Percentiles rank a stretch among this genome's conserved stretches.
phyloP scores from a whole-genome alignment of 495 filamentous ascomycete genomes.

The Lineolata rhizophorae region DNA sequence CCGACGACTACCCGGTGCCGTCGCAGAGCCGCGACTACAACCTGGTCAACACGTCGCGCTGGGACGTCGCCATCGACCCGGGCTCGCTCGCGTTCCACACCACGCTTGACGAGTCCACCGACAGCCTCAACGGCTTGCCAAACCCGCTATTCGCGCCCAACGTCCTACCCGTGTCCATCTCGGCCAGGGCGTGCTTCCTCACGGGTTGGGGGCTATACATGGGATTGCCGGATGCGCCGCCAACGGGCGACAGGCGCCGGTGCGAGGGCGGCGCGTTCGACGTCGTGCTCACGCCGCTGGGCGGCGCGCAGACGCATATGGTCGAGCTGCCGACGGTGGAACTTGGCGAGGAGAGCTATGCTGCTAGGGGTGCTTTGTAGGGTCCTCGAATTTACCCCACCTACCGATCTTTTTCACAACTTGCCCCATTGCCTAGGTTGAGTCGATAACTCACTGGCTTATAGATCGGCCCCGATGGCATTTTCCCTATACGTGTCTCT shows the following conservation, averaged over 20 bases:
- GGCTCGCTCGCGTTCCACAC: constrained; percentile 17
- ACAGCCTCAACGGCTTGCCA: constrained; percentile 11
- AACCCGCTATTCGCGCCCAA: constrained; percentile 28
- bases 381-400: too few relatives aligned
- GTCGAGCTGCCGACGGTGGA: constrained; percentile 26
- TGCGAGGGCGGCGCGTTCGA: constrained; percentile 21
- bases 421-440: too few relatives aligned
- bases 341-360: constrained; percentile 1
- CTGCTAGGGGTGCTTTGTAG: too few relatives aligned
- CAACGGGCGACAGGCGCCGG: constrained; percentile 15
- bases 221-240: constrained; percentile 24
- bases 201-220: constrained; percentile 28
- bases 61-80: constrained; percentile 30
- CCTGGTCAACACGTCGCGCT: constrained; percentile 18
- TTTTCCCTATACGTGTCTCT: too few relatives aligned
- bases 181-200: constrained; percentile 27
- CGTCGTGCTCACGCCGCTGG: constrained; percentile 31
- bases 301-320: constrained; percentile 35
- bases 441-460: too few relatives aligned
- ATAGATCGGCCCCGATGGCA: too few relatives aligned
- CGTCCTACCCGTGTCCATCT: constrained; percentile 26
- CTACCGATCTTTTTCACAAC: too few relatives aligned
- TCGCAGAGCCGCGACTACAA: constrained; percentile 19
- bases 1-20: constrained; percentile 6
- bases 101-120: constrained; percentile 13